Evolutionary conservation across 768 basidiomycete species (phyloP).

Genomic region (Hirschioporus abietinus): DNA sequence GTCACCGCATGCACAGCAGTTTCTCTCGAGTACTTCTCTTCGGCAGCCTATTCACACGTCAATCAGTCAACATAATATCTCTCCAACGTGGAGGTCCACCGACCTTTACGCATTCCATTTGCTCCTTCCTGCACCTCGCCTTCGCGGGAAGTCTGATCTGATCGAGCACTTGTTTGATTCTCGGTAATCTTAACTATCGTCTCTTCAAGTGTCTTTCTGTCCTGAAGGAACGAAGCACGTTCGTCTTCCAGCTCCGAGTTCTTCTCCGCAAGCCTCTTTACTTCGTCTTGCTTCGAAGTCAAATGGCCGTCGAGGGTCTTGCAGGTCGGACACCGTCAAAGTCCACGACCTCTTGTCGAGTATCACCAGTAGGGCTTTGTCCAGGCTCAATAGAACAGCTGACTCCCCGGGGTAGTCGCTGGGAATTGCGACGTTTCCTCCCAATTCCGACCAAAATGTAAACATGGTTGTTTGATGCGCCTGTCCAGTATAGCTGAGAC

Average conservation of each 20-base stretch:
- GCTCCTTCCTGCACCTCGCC: conserved; percentile 54
- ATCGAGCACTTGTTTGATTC: conserved; percentile 64
- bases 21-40: conserved; percentile 76
- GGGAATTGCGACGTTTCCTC: conserved; percentile 37
- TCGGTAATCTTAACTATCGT: conserved; percentile 76
- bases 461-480: conserved; percentile 35
- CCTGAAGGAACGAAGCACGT: conserved; percentile 62
- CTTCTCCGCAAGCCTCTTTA: conserved; percentile 41
- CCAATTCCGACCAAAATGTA: conserved; percentile 52
- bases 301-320: conserved; percentile 61
- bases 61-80: conserved; percentile 1
- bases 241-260: conserved; percentile 63
- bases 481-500: conserved; percentile 49
- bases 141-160: conserved; percentile 56
- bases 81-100: conserved; percentile 9
- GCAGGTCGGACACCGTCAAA: conserved; percentile 65
- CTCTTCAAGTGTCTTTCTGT: conserved; percentile 79
- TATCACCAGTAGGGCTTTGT: conserved; percentile 29
- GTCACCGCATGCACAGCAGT: conserved; percentile 80
- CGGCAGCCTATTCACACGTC: conserved; percentile 47
- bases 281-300: conserved; percentile 47
- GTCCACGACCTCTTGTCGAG: conserved; percentile 35
- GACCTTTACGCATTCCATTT: conserved; percentile 69
- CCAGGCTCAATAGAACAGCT: conserved; percentile 8
- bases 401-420: conserved; percentile 4